Percentiles rank a stretch among this genome's conserved stretches.
Evolutionary conservation across 495 filamentous ascomycete species (phyloP).

Genomic region (Hyaloscypha hepaticicola): DNA sequence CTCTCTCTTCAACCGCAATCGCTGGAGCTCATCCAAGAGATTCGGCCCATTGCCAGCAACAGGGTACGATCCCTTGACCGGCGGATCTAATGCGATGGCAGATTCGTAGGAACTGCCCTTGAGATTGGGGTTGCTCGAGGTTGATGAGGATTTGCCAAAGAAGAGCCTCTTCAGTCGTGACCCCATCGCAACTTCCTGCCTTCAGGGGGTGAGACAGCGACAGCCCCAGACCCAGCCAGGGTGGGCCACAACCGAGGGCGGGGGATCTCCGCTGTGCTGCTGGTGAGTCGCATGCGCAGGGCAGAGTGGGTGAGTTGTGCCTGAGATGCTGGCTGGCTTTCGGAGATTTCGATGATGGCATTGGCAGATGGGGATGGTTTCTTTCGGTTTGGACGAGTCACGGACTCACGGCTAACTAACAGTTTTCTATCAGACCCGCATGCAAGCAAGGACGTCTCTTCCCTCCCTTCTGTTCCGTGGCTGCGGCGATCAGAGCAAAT

Average conservation of each 20-base stretch:
- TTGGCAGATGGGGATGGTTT: not conserved
- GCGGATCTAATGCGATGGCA: conserved; percentile 25
- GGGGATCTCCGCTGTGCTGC: conserved; percentile 15
- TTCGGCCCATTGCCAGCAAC: conserved; percentile 33
- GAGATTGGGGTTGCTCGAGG: conserved; percentile 12
- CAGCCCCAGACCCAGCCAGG: not conserved
- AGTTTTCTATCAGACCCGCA: not conserved
- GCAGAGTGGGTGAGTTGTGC: no score
- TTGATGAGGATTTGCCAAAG: conserved; percentile 8
- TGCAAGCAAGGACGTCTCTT: not conserved
- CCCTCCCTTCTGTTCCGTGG: not conserved
- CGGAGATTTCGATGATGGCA: conserved; percentile 7
- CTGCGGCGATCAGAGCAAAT: not conserved
- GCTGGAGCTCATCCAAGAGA: conserved; percentile 20
- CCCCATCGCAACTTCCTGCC: conserved; percentile 12
- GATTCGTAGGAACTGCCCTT: conserved; percentile 32
- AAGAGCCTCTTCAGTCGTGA: conserved; percentile 22
- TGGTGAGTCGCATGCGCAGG: no score
- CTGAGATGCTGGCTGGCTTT: no score
- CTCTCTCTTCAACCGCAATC: conserved; percentile 13
- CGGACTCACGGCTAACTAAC: no score
- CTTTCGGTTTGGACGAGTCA: not conserved
- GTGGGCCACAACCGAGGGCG: conserved; percentile 4
- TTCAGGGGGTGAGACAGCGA: not conserved
- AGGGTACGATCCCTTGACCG: conserved; percentile 34